phyloP scores from a whole-genome alignment of 495 filamentous ascomycete species.

The Neurospora sp. region DNA sequence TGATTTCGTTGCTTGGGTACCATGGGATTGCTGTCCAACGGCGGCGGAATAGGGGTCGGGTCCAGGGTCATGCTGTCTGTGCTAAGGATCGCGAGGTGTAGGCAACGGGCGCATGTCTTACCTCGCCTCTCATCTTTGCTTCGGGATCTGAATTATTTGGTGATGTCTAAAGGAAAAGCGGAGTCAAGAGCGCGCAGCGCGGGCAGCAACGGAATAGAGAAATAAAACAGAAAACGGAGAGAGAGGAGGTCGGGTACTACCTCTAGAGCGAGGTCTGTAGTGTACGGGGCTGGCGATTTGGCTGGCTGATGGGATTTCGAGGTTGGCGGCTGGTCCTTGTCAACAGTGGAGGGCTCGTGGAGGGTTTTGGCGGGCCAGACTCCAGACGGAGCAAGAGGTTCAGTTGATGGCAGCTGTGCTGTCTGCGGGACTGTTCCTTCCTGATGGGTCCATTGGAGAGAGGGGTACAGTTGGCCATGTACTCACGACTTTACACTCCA shows the following conservation, averaged over 20 bases:
- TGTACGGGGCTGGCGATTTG: not conserved
- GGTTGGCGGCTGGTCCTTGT: not conserved
- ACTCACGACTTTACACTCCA: not conserved
- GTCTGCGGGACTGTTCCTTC: constrained; percentile 5
- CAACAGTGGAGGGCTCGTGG: not conserved
- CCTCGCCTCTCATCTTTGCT: constrained; percentile 44
- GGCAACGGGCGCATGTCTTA: constrained; percentile 20
- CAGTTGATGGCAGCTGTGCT: constrained; percentile 2
- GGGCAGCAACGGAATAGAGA: not conserved
- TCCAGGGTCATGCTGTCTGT: constrained; percentile 5
- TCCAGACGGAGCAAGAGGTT: constrained; percentile 6
- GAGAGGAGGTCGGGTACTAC: constrained; percentile 5
- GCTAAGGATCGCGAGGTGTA: not conserved
- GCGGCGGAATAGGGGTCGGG: not conserved
- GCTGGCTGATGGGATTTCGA: constrained; percentile 1
- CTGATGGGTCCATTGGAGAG: constrained; percentile 1
- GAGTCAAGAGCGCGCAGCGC: constrained; percentile 14
- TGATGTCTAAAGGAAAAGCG: constrained; percentile 4
- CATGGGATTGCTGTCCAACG: not conserved
- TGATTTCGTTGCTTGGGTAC: not conserved
- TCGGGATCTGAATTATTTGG: constrained; percentile 5
- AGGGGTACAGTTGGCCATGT: constrained; percentile 1
- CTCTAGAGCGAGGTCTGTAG: not conserved
- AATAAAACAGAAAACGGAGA: constrained; percentile 2
- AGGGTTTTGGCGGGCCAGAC: not conserved